phyloP scores from a whole-genome alignment of 768 basidiomycete genomes.

The Coprinopsis cinerea region DNA sequence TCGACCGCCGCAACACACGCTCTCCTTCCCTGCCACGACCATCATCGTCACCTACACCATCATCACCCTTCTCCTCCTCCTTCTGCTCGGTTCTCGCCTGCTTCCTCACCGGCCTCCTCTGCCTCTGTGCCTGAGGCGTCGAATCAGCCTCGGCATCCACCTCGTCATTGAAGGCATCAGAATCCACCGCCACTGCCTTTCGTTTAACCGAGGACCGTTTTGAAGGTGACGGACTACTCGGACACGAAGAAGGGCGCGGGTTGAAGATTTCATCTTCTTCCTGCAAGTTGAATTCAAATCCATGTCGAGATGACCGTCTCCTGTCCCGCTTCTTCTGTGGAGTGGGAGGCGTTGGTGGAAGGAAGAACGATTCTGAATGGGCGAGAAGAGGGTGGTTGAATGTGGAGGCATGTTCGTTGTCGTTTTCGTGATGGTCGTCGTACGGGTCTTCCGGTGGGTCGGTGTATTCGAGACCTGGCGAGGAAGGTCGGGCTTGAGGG shows the following conservation, averaged over 20 bases:
- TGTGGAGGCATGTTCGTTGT: too few species aligned
- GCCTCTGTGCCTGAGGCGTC: conserved; percentile 12
- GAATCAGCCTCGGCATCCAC: conserved; percentile 13
- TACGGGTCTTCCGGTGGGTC: too few species aligned
- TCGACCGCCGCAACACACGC: conserved; percentile 4
- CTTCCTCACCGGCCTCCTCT: conserved; percentile 8
- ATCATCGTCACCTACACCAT: too few species aligned
- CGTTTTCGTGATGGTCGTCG: too few species aligned
- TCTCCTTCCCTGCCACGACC: conserved; percentile 8
- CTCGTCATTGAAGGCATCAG: conserved; percentile 18
- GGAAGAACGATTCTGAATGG: conserved; percentile 1
- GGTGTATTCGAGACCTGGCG: not conserved
- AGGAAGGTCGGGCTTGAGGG: conserved; percentile 12
- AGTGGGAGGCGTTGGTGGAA: conserved; percentile 23
- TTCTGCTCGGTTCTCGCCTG: too few species aligned
- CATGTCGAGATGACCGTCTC: too few species aligned
- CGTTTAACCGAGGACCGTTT: conserved; percentile 20
- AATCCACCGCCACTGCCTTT: conserved; percentile 10
- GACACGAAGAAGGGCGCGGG: conserved; percentile 24
- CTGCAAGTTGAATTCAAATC: conserved; percentile 18
- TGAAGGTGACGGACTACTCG: conserved; percentile 32
- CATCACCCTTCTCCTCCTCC: too few species aligned
- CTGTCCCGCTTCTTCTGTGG: conserved; percentile 30
- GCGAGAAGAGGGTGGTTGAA: not conserved
- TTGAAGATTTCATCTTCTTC: conserved; percentile 27